A percentile compares a stretch with the other conserved stretches of the same genome.
Evolutionary conservation across 2,329 filamentous ascomycete genomes (phyloP).

Genomic region (Calycina herbarum): DNA sequence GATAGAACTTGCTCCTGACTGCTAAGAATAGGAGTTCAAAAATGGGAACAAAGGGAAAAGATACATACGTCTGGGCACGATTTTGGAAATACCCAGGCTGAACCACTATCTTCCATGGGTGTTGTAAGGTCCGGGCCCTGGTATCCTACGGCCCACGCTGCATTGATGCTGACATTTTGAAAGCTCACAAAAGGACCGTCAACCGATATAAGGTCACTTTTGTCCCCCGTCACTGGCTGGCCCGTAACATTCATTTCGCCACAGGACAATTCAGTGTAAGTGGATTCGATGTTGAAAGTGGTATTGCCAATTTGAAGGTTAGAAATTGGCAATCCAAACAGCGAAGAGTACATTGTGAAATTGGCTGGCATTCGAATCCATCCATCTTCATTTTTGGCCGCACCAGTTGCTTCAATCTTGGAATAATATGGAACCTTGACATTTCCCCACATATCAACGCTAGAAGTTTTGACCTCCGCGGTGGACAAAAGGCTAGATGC

Average conservation of each 20-base stretch:
- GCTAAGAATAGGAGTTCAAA: no score
- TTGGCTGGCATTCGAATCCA: slow-evolving; percentile 24
- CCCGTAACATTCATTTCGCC: slow-evolving; percentile 16
- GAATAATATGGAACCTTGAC: slow-evolving; percentile 33
- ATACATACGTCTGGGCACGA: slow-evolving; percentile 21
- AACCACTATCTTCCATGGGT: slow-evolving; percentile 8
- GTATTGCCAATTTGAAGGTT: slow-evolving; percentile 24
- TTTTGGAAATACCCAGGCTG: slow-evolving; percentile 19
- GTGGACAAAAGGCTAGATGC: slow-evolving; percentile 28
- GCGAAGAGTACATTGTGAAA: slow-evolving; percentile 24
- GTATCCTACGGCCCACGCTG: slow-evolving; percentile 27
- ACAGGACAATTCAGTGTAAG: slow-evolving; percentile 27
- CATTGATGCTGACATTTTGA: slow-evolving; percentile 17
- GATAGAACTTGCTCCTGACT: no score
- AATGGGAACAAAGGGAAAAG: no score
- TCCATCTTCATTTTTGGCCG: slow-evolving; percentile 17
- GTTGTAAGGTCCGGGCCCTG: slow-evolving; percentile 23
- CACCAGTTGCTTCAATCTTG: slow-evolving; percentile 16
- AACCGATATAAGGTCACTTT: slow-evolving; percentile 23
- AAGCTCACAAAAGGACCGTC: slow-evolving; percentile 25
- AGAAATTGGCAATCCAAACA: slow-evolving; percentile 29
- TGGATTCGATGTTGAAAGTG: slow-evolving; percentile 27
- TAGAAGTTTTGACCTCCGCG: slow-evolving; percentile 19
- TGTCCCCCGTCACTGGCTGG: slow-evolving; percentile 5
- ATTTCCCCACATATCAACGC: slow-evolving; percentile 31